Conservation (phyloP, 2,329 filamentous ascomycete species). For the Samsoniella hepiali region DNA sequence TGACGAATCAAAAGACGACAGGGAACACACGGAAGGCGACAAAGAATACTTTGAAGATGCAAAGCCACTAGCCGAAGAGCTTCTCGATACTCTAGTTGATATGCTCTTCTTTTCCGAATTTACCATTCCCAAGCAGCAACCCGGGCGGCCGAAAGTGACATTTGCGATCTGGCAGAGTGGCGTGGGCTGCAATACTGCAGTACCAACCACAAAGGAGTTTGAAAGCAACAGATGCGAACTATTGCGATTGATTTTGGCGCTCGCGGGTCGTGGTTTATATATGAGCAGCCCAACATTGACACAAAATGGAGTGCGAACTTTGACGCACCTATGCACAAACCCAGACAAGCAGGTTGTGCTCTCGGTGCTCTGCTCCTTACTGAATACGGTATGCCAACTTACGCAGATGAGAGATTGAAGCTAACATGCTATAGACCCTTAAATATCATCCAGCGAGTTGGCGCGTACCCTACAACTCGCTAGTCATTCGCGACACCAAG, state of each 20-base stretch:
- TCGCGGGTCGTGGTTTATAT: conserved; percentile 92
- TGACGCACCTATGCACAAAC: conserved; percentile 86
- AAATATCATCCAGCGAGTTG: conserved; percentile 95
- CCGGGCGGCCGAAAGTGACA: conserved; percentile 74
- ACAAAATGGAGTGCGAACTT: conserved; percentile 73
- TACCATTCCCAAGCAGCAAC: conserved; percentile 71
- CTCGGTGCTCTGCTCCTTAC: conserved; percentile 82
- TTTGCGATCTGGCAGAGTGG: conserved; percentile 98
- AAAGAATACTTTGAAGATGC: conserved; percentile 71
- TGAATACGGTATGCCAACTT: conserved; percentile 72
- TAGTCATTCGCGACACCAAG: conserved; percentile 87
- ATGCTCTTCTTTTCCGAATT: conserved; percentile 89
- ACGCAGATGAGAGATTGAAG: neutral
- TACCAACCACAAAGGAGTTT: conserved; percentile 84
- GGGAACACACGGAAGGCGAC: conserved; percentile 43
- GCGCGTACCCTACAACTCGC: conserved; percentile 89
- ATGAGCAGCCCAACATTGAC: conserved; percentile 76
- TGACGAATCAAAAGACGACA: conserved; percentile 65
- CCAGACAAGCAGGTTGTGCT: conserved; percentile 89
- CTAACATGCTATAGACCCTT: conserved; percentile 59
- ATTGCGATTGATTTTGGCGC: conserved; percentile 75
- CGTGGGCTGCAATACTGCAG: conserved; percentile 87
- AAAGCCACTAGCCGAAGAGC: conserved; percentile 85
- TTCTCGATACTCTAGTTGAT: conserved; percentile 86
- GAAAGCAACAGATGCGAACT: conserved; percentile 93